Evolutionary conservation across 192 early-diverging fungal genomes (phyloP), one percentile per base, ranked within the genome.

Genomic region (Radiomyces spectabilis): DNA sequence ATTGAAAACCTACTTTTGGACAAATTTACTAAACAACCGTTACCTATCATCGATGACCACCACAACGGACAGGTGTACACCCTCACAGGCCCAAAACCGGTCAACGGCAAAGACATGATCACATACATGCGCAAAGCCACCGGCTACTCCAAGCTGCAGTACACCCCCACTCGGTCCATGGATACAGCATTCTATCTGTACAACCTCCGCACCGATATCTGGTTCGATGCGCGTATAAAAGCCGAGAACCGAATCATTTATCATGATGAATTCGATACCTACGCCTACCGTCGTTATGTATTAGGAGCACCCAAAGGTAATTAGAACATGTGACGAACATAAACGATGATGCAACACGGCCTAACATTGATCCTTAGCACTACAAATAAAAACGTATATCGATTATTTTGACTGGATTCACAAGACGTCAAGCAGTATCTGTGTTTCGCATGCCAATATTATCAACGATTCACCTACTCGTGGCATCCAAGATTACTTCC

Each of bases 381-480:
- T 22, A 25, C 64, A 66, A 55, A 47, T 66, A 18, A 41, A 57
- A 41, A 55, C 52, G 5, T 59, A 43, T 50, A 6, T 66, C 5
- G 64, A 66, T 50, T 66, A 66, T 12, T 66, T 66, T 50, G 57
- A 66, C 22, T 66, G 58, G 51, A 35, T 60, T 4, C 32, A 43
- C 34, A 31, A 50, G 0, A 66, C 39, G 2, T 43, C 45, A 24
- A 54, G 57, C 39, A 66, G 64, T 29, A 54, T 60, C 2, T 51
- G 53, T 34, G 47, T 59, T 40, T 47, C 64, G 0, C 64, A 66
- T 21, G 57, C 53, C 22, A 22, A 52, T 7, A 35, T 66, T 35
- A 41, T 66, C 5, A 59, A 51, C 24, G 38, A 38, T 22, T 32
- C 39, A n/a, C 57, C 57, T 13, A 46, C 43, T 38, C 44, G 46